Conservation (phyloP, 2,329 filamentous ascomycete genomes). For the Colletotrichum neosansevieriae region DNA sequence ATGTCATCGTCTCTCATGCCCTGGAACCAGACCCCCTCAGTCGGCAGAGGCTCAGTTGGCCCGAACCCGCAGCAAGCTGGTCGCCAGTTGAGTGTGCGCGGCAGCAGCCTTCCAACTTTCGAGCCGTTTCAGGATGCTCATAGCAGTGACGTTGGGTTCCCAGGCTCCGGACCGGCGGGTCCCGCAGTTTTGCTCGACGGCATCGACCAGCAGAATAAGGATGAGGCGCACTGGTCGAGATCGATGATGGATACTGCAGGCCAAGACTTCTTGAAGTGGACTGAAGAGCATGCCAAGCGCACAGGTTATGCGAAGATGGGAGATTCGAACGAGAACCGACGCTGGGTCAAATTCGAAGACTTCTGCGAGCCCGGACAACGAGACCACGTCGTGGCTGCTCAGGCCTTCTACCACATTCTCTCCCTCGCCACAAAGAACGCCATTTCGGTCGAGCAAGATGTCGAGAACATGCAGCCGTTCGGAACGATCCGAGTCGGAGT, state of each 20-base stretch:
- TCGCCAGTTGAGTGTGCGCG: constrained; percentile 52
- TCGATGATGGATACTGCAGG: constrained; percentile 59
- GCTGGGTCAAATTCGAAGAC: constrained; percentile 74
- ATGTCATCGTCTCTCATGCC: constrained; percentile 65
- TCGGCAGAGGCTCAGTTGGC: constrained; percentile 29
- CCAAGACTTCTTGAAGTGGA: constrained; percentile 59
- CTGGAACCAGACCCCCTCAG: constrained; percentile 58
- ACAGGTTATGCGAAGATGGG: constrained; percentile 47
- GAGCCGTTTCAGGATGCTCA: constrained; percentile 60
- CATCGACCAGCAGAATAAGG: constrained; percentile 38
- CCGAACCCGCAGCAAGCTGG: constrained; percentile 30
- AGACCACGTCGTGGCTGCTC: constrained; percentile 74
- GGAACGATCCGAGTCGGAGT: constrained; percentile 60
- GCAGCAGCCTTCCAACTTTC: constrained; percentile 55
- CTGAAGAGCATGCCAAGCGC: constrained; percentile 51
- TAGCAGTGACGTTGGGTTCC: constrained; percentile 44
- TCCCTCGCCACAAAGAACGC: constrained; percentile 75
- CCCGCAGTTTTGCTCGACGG: constrained; percentile 30
- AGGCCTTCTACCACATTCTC: constrained; percentile 82
- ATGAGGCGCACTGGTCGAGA: constrained; percentile 49
- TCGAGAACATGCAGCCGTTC: constrained; percentile 54
- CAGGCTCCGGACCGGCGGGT: constrained; percentile 45
- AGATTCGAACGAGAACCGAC: constrained; percentile 48
- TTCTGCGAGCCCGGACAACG: constrained; percentile 70
- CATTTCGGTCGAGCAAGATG: constrained; percentile 72